Conservation (phyloP, 768 basidiomycete genomes). For the Termitomyces sp. region DNA sequence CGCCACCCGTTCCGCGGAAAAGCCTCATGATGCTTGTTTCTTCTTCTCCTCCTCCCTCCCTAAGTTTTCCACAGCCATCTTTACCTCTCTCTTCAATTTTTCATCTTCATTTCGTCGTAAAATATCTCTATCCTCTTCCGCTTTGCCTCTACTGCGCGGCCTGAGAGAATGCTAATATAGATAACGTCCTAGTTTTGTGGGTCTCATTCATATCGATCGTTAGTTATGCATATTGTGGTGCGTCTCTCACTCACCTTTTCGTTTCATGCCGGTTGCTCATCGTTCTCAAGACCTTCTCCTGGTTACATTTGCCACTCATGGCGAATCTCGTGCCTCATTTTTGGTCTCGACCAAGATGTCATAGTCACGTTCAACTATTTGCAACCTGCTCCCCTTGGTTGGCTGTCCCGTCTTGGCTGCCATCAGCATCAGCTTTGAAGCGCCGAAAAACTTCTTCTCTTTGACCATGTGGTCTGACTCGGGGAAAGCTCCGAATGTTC, state of each 20-base stretch:
- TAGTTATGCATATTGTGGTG: not conserved
- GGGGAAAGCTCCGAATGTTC: conserved; percentile 1
- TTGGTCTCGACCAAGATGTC: not conserved
- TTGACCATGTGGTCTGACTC: not conserved
- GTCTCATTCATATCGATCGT: not conserved
- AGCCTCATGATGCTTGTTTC: conserved; percentile 10
- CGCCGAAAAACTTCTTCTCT: not conserved
- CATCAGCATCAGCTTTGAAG: not conserved
- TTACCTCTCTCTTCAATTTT: not conserved
- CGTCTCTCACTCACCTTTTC: not conserved
- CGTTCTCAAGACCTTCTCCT: not conserved
- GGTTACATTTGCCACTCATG: not conserved
- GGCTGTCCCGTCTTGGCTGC: not conserved
- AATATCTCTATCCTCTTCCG: not conserved
- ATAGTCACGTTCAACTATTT: not conserved
- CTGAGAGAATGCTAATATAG: not conserved
- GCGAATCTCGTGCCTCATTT: too few relatives aligned
- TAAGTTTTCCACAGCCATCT: not conserved
- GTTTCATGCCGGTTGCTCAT: not conserved
- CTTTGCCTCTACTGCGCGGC: not conserved
- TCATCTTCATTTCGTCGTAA: not conserved
- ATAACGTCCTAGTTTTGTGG: not conserved
- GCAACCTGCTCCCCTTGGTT: not conserved
- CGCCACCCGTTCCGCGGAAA: conserved; percentile 13
- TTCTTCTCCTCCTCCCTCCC: conserved; percentile 3